Percentiles rank a stretch among this genome's conserved stretches.
Evolutionary conservation across 2,329 filamentous ascomycete genomes (phyloP).

Genomic region (Colletotrichum scovillei): DNA sequence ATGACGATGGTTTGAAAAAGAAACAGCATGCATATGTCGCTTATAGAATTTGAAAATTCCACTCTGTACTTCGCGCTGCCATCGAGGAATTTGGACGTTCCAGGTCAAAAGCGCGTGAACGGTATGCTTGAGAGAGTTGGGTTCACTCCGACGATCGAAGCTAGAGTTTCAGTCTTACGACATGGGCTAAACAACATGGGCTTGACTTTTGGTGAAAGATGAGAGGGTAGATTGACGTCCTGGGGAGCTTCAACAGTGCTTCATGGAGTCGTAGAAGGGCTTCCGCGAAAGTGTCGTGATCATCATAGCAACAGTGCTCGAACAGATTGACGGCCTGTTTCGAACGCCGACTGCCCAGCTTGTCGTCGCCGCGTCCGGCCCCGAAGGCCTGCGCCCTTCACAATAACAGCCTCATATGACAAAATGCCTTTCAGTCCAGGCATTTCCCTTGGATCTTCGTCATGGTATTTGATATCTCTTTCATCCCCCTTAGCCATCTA

Average conservation of each 20-base stretch:
- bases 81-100: no score
- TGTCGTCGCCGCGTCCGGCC: neutral
- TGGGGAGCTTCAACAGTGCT: neutral
- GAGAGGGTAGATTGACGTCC: no score
- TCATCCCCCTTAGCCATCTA: constrained; percentile 39
- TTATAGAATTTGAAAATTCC: neutral
- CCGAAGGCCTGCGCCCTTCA: neutral
- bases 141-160: no score
- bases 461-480: neutral
- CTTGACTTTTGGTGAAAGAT: no score
- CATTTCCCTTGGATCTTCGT: neutral
- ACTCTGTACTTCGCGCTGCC: neutral
- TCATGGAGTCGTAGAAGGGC: neutral
- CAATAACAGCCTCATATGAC: neutral
- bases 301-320: neutral
- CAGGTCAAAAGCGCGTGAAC: no score
- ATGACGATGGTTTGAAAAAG: neutral
- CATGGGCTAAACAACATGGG: no score
- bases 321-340: neutral
- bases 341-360: neutral
- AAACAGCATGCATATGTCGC: neutral
- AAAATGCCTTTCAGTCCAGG: neutral
- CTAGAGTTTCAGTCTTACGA: no score
- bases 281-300: neutral
- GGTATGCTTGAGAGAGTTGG: no score